Evolutionary conservation across 306 rosid genomes (phyloP), one percentile per base, ranked within the genome.

Genomic region (Purshia tridentata): DNA sequence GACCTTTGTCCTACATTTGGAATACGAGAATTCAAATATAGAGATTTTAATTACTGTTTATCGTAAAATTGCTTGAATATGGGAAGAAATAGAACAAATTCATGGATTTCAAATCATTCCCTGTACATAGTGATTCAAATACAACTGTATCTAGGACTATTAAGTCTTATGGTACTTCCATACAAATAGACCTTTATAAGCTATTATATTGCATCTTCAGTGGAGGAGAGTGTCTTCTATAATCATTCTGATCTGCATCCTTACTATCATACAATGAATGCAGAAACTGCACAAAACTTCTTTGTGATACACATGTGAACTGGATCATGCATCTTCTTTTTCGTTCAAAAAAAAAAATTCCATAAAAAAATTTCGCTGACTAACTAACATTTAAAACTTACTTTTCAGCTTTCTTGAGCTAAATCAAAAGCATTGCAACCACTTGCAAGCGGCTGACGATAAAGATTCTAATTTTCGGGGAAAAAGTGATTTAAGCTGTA

Each of bases 201-300:
- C n/a, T 20, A 52, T 15, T 52, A 22, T 15, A 16, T 14, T 52
- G 56, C 56, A 16, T 20, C 16, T 52, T 52, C 56, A 16, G 19
- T 2, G 22, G 56, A 52, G 19, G 7, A 52, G 8, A 52, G 2
- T 52, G 9, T n/a, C 6, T 4, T n/a, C 7, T 13, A n/a, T n/a
- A 9, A 63, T 18, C 35, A 42, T 50, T 9, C 68, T 42, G 68
- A 63, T 42, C 68, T 41, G 8, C 67, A 63, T 63, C 49, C 67
- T 8, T n/a, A 4, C 1, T 29, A 1, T 29, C 35, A 29, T 29
- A 29, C 35, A 29, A 29, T 29, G 35, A 29, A 29, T 29, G 35
- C 35, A 29, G 35, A 29, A 29, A 29, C 35, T 29, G 35, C 35
- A 29, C 35, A 29, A 29, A 29, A 29, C 35, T 29, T 29, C 35